Base-by-base conservation (phyloP, 2,329 filamentous ascomycete genomes). In the Botrytis byssoidea region DNA sequence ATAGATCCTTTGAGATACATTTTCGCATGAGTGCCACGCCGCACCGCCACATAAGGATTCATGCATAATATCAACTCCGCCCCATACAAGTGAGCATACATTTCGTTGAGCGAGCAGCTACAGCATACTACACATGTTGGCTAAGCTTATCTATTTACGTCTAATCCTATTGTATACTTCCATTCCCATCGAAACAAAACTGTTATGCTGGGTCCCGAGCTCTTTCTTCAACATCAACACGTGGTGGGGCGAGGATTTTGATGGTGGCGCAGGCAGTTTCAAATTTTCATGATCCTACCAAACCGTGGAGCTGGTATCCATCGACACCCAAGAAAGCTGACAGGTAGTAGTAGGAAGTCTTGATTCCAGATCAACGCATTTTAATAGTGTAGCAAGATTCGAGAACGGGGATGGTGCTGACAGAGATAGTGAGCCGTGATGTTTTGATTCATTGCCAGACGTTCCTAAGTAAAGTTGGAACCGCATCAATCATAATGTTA, bases 21-120 rank as follows among this genome's bases (percentile, higher is more conserved):
- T 20, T 69, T n/a, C 51, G 66, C 66, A 69, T n/a, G n/a, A 22
- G 42, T 44, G 16, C 61, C 35, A 59, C 64, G 71, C 71, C 42
- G 71, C 64, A 72, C 55, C 55, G 64, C 71, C 64, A 61, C 71
- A 48, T 51, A 29, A 69, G 63, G 71, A 72, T 72, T 72, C 42
- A 61, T 51, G 71, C 71, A 69, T 59, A 29, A 37, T 25, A 29
- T 59, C 25, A 37, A 60, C 63, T 69, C 46, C 40, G 71, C 71
- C 71, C 22, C 66, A 25, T 18, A 35, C 67, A 59, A 29, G 8
- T 40, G 51, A 55, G 29, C 18, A 61, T 25, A 40, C 42, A 44
- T 3, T 48, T 44, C 35, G 35, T 59, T 46, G 4, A 35, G 70
- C 35, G 22, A 55, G 29, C 46, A 44, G 44, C 18, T 72, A 46